phyloP scores from a whole-genome alignment of 2,329 filamentous ascomycete genomes.

The Madurella mycetomatis region DNA sequence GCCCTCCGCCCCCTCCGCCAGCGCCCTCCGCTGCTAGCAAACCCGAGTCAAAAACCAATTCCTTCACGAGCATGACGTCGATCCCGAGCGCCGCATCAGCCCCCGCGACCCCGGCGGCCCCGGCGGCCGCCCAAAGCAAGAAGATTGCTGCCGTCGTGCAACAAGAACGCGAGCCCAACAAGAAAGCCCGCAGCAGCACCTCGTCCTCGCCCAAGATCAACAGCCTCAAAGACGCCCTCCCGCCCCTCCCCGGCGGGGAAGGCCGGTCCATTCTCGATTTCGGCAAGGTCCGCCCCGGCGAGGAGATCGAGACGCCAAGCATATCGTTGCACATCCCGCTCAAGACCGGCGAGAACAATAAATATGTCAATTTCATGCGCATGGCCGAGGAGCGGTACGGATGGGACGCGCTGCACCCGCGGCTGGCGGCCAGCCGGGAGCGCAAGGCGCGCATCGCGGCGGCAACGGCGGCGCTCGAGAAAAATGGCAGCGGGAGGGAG shows the following conservation, averaged over 20 bases:
- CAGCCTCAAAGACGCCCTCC: conserved; percentile 44
- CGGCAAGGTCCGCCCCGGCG: conserved; percentile 54
- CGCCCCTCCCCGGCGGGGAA: conserved; percentile 32
- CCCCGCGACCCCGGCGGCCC: conserved; percentile 13
- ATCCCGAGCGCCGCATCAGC: conserved; percentile 26
- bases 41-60: conserved; percentile 22
- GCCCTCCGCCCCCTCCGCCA: conserved; percentile 34
- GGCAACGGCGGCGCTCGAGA: conserved; percentile 79
- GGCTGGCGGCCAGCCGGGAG: conserved; percentile 81
- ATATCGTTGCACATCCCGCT: conserved; percentile 83
- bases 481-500: conserved; percentile 63
- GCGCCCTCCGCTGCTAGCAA: conserved; percentile 25
- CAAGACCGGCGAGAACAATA: conserved; percentile 69
- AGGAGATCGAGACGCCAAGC: conserved; percentile 61
- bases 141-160: conserved; percentile 43
- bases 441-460: conserved; percentile 84
- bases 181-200: conserved; percentile 36
- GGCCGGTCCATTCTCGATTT: conserved; percentile 59
- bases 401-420: conserved; percentile 88
- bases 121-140: conserved; percentile 32
- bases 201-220: conserved; percentile 49
- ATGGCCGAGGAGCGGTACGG: conserved; percentile 92
- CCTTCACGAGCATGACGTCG: conserved; percentile 28
- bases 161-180: conserved; percentile 39
- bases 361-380: conserved; percentile 92